Conservation (phyloP, 768 basidiomycete genomes). For the Boletus tomentosulus region DNA sequence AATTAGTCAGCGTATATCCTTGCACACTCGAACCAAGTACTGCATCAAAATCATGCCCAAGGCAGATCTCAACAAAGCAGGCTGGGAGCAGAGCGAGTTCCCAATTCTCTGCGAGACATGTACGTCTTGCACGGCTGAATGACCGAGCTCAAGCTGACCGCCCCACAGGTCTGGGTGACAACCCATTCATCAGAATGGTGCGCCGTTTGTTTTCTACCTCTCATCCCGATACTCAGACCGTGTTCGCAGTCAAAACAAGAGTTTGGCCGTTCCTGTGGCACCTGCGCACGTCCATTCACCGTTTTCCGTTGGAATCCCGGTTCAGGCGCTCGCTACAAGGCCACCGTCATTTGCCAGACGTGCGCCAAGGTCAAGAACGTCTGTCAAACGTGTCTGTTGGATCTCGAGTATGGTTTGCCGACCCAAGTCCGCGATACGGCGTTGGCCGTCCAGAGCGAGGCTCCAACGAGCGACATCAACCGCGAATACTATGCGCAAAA, state of each 20-base stretch:
- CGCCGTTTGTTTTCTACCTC: conserved; percentile 18
- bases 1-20: conserved; percentile 28
- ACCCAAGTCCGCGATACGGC: conserved; percentile 98
- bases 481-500: conserved; percentile 93
- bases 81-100: conserved; percentile 92
- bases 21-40: not conserved
- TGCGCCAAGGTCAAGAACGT: conserved; percentile 96
- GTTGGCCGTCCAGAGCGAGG: conserved; percentile 75
- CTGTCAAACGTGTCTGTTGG: conserved; percentile 96
- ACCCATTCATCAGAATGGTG: conserved; percentile 95
- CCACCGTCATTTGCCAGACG: conserved; percentile 95
- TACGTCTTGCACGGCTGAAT: conserved; percentile 32
- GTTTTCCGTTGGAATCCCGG: conserved; percentile 99
- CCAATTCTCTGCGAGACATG: conserved; percentile 94
- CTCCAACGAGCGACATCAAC: conserved; percentile 96
- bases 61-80: conserved; percentile 92
- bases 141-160: conserved; percentile 3
- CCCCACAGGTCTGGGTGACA: conserved; percentile 70
- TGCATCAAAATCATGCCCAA: conserved; percentile 54
- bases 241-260: conserved; percentile 93
- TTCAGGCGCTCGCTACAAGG: conserved; percentile 88
- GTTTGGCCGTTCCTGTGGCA: conserved; percentile 93
- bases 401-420: conserved; percentile 93
- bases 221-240: not conserved
- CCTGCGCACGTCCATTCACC: conserved; percentile 94